phyloP scores from a whole-genome alignment of 768 basidiomycete genomes.

The Chalciporus piperatus region DNA sequence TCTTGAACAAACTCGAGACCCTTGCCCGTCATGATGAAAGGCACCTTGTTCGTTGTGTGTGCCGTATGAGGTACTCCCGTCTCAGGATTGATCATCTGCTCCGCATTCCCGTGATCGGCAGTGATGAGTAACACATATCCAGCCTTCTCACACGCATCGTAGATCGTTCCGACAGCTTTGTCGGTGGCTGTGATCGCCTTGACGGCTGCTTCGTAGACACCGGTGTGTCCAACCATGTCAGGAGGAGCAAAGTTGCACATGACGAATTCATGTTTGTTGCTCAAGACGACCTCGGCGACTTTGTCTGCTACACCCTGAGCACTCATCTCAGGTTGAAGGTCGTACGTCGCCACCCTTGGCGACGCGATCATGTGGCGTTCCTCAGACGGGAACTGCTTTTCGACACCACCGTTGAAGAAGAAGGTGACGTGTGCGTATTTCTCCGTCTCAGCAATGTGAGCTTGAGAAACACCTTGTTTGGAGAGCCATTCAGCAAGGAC shows the following conservation, averaged over 20 bases:
- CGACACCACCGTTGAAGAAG: slow-evolving; percentile 97
- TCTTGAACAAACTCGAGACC: slow-evolving; percentile 54
- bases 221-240: slow-evolving; percentile 97
- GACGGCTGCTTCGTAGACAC: slow-evolving; percentile 87
- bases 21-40: slow-evolving; percentile 82
- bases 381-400: slow-evolving; percentile 84
- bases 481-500: slow-evolving; percentile 91
- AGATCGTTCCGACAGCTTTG: slow-evolving; percentile 82
- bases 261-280: slow-evolving; percentile 75
- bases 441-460: slow-evolving; percentile 96
- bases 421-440: slow-evolving; percentile 98
- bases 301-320: slow-evolving; percentile 86
- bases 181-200: slow-evolving; percentile 87
- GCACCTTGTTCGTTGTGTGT: slow-evolving; percentile 85
- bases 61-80: slow-evolving; percentile 89
- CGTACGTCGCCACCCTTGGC: slow-evolving; percentile 93
- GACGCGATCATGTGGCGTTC: slow-evolving; percentile 87
- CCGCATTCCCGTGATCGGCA: slow-evolving; percentile 94
- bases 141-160: slow-evolving; percentile 78
- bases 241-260: slow-evolving; percentile 99
- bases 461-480: slow-evolving; percentile 77
- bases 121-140: slow-evolving; percentile 88
- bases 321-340: slow-evolving; percentile 87
- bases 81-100: slow-evolving; percentile 84
- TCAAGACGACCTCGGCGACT: slow-evolving; percentile 81